Percentiles rank a stretch among this genome's conserved stretches.
Evolutionary conservation across 129 eudicot genomes (phyloP).

Genomic region (Tagetes erecta): DNA sequence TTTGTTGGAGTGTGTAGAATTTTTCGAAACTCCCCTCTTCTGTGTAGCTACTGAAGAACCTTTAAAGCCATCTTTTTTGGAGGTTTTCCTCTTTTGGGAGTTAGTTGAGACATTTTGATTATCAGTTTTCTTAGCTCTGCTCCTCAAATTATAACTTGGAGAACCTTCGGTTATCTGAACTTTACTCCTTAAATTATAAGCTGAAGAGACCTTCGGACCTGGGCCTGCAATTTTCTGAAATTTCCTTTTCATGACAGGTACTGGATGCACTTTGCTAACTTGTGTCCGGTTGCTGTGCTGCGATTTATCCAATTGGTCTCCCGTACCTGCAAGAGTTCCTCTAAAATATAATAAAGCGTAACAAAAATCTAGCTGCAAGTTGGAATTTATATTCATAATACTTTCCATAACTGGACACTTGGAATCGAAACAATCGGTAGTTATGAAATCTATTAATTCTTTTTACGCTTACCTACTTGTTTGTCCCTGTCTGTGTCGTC

Average conservation of each 20-base stretch:
- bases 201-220: conserved; percentile 21
- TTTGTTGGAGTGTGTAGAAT: conserved; percentile 10
- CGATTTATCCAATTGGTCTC: conserved; percentile 29
- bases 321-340: conserved; percentile 20
- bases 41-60: conserved; percentile 25
- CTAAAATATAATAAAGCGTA: neutral
- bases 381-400: conserved; percentile 6
- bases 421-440: neutral
- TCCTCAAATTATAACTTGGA: conserved; percentile 37
- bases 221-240: conserved; percentile 32
- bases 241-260: conserved; percentile 24
- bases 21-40: conserved; percentile 24
- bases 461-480: conserved; percentile 25
- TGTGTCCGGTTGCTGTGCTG: conserved; percentile 19
- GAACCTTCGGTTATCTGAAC: conserved; percentile 19
- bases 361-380: neutral
- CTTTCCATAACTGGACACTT: neutral
- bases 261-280: conserved; percentile 22
- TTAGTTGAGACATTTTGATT: conserved; percentile 9
- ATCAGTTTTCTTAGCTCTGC: conserved; percentile 34
- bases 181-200: conserved; percentile 32
- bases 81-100: conserved; percentile 24
- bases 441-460: neutral
- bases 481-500: conserved; percentile 27
- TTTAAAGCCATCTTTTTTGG: conserved; percentile 9